Conservation (phyloP, 2,329 filamentous ascomycete genomes). For the Aureobasidium zeae region DNA sequence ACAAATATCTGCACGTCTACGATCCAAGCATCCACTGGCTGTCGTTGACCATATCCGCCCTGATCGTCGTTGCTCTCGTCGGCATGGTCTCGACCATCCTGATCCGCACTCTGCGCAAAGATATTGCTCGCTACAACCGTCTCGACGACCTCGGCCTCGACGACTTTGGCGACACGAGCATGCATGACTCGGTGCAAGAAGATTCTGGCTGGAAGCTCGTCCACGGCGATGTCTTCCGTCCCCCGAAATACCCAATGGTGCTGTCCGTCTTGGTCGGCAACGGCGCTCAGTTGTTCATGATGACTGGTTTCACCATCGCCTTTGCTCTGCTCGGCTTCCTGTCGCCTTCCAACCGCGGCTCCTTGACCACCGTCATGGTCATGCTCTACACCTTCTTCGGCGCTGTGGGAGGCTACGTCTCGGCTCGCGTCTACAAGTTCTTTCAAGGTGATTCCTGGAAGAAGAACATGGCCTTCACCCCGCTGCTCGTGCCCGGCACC, state of each 20-base stretch:
- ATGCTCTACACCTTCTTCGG: constrained; percentile 89
- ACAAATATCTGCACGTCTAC: constrained; percentile 95
- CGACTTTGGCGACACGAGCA: constrained; percentile 65
- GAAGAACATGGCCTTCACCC: constrained; percentile 80
- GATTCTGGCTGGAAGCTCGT: constrained; percentile 98
- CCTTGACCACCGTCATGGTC: constrained; percentile 85
- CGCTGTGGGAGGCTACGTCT: constrained; percentile 84
- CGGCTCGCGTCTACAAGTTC: constrained; percentile 85
- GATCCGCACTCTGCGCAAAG: constrained; percentile 78
- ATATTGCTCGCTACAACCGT: constrained; percentile 93
- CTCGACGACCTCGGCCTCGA: constrained; percentile 85
- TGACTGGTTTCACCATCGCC: constrained; percentile 87
- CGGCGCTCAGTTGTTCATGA: constrained; percentile 92
- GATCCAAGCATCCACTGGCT: constrained; percentile 99
- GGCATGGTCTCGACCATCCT: constrained; percentile 90
- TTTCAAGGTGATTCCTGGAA: constrained; percentile 93
- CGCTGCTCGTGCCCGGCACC: constrained; percentile 71
- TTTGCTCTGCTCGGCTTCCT: constrained; percentile 92
- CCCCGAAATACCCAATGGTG: constrained; percentile 70
- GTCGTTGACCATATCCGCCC: constrained; percentile 88
- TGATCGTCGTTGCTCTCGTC: constrained; percentile 87
- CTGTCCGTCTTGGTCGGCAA: constrained; percentile 85
- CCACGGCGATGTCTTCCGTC: constrained; percentile 92
- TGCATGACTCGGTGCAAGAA: constrained; percentile 91
- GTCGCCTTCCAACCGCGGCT: constrained; percentile 90